These are phyloP conservation scores for Eustoma russellianum DNA, from an alignment of 257 asterid species.

Conservation along the genomic window DNA sequence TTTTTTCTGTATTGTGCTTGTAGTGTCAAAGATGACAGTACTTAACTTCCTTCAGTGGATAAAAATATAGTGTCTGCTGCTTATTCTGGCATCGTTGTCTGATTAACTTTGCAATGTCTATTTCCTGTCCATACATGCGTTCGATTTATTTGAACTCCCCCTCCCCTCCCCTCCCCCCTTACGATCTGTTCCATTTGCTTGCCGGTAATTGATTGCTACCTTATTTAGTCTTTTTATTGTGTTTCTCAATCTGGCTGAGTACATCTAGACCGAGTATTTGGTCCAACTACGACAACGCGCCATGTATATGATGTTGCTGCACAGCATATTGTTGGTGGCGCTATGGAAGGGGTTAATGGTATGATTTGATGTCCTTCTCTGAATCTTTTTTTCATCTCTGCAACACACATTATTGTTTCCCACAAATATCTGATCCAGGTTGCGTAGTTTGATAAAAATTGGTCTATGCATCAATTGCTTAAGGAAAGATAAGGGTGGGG, in stretches of 20 bases:
- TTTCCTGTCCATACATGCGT: no score
- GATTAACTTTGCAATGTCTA: no score
- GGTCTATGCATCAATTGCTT: neutral
- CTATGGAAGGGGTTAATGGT: constrained; percentile 98
- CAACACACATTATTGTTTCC: neutral
- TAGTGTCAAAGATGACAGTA: no score
- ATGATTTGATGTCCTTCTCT: constrained; percentile 7
- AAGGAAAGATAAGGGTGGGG: no score
- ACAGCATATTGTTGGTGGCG: constrained; percentile 78
- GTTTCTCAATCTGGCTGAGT: constrained; percentile 10
- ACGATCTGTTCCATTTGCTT: no score
- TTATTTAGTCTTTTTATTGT: neutral
- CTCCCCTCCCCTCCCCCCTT: no score
- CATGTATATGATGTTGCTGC: constrained; percentile 98
- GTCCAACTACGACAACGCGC: constrained; percentile 98
- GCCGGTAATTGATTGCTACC: neutral
- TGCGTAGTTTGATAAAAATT: neutral
- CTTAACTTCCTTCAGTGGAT: no score
- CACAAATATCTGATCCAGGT: neutral
- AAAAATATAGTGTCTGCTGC: no score
- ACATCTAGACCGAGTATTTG: constrained; percentile 86
- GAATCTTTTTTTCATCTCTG: neutral
- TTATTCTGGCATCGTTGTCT: no score
- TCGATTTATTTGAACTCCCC: no score
- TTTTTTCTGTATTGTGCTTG: no score